Base-by-base conservation (phyloP, 805 yeast species). In the Kuraishia borneana region DNA sequence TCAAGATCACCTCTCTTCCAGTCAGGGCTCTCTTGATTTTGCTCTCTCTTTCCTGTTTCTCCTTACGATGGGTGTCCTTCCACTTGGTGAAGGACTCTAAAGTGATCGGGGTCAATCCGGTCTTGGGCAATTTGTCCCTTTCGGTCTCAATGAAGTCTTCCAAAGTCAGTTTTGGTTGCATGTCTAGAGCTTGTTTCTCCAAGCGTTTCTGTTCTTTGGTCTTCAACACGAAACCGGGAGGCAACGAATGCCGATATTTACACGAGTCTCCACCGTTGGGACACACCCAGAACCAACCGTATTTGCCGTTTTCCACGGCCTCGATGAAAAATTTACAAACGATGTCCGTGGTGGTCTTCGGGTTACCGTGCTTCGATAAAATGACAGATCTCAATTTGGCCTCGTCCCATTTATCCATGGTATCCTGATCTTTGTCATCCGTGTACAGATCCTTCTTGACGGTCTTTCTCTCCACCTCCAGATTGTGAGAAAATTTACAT, bases 281-380 rank as follows among this genome's bases (percentile, higher is more conserved):
- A 65, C 98, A 92, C 16, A 71, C 68, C 98, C 98, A 92, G 60
- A 92, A 88, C 98, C 98, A 92, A 51, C 98, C 98, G 54, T 92
- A 92, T 54, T 89, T 89, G 38, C 89, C 92, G 51, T 87, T 85
- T 54, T 92, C 99, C 38, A 92, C 96, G 0, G 98, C 97, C 39
- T 87, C 95, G 44, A 92, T 83, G 62, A 92, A 94, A 58, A 58
- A 75, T 56, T 88, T 92, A 71, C 99, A 92, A 32, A 92, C 83
- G 45, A 73, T 92, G 43, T 89, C 96, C 1, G 99, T 92, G 10
- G 96, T 87, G 8, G 96, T 85, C 55, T 76, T 76, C 36, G 80
- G 87, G 55, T 92, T 92, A 34, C 98, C 97, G 48, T 88, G 96
- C 61, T 92, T 92, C 35, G 96, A 85, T 43, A 70, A 37, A 48